Evolutionary conservation across 140 eudicot species (phyloP).

Genomic region (Ambrosia hybrid): DNA sequence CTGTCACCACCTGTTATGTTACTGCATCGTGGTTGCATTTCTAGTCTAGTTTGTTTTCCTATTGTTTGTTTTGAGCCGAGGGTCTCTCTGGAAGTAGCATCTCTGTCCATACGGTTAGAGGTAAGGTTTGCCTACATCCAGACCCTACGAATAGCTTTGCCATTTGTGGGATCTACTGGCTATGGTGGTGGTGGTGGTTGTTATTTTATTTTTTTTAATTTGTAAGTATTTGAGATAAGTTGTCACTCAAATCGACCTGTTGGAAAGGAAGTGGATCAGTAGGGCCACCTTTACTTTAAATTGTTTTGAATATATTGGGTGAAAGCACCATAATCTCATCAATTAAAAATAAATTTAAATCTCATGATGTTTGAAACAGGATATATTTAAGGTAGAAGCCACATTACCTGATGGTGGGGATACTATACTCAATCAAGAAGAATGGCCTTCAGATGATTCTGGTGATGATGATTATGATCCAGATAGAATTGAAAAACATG

Average conservation of each 20-base stretch:
- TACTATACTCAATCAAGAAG: constrained; percentile 56
- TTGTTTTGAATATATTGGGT: background rate
- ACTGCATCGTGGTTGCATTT: too few relatives aligned
- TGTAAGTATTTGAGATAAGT: background rate
- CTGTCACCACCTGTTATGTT: too few relatives aligned
- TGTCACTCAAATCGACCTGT: background rate
- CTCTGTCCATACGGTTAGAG: too few relatives aligned
- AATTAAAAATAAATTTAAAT: constrained; percentile 9
- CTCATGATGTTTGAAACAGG: constrained; percentile 46
- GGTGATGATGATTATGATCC: constrained; percentile 97
- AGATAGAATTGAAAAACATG: constrained; percentile 46
- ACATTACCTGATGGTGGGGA: constrained; percentile 64
- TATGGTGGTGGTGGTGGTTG: too few relatives aligned
- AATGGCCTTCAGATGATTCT: constrained; percentile 97
- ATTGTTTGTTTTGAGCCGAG: too few relatives aligned
- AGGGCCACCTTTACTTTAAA: background rate
- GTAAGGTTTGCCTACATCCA: too few relatives aligned
- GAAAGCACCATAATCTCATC: background rate
- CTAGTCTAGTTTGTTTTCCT: too few relatives aligned
- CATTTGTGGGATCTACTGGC: too few relatives aligned
- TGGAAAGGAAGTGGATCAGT: background rate
- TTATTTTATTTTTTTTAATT: too few relatives aligned
- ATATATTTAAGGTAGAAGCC: constrained; percentile 87
- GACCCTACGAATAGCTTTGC: too few relatives aligned
- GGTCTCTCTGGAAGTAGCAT: too few relatives aligned